These are phyloP conservation scores for Clonostachys chloroleuca DNA, from an alignment of 2,329 filamentous ascomycete species.

Conservation along the genomic window DNA sequence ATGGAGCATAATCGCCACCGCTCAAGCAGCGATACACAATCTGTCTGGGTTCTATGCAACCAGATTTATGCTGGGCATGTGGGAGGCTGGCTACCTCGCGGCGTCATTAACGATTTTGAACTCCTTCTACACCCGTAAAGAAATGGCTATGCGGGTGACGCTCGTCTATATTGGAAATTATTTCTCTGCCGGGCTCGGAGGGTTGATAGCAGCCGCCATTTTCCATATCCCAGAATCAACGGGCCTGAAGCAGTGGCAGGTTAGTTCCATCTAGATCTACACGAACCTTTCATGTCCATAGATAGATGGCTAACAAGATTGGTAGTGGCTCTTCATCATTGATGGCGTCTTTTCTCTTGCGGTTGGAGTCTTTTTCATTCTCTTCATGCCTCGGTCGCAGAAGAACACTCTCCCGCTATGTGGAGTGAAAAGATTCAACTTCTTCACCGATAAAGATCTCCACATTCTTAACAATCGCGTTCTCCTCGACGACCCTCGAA, in stretches of 20 bases:
- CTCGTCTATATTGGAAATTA: constrained; percentile 27
- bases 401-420: neutral
- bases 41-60: constrained; percentile 41
- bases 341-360: constrained; percentile 5
- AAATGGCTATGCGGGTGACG: constrained; percentile 38
- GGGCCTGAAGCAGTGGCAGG: constrained; percentile 2
- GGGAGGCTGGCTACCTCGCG: constrained; percentile 48
- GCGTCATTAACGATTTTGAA: constrained; percentile 38
- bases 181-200: constrained; percentile 3
- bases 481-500: too few species aligned
- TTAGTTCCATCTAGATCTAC: constrained; percentile 1
- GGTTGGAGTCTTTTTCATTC: constrained; percentile 3
- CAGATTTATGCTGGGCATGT: constrained; percentile 45
- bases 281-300: too few species aligned
- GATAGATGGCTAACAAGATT: neutral
- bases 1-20: constrained; percentile 48
- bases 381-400: neutral
- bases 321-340: constrained; percentile 5
- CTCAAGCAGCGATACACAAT: constrained; percentile 44
- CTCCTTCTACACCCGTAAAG: constrained; percentile 40
- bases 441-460: constrained; percentile 6
- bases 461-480: constrained; percentile 2
- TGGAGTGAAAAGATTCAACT: constrained; percentile 1
- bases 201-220: constrained; percentile 5
- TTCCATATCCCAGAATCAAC: constrained; percentile 2